These are phyloP conservation scores for Coniochaeta sp. DNA, from an alignment of 2,329 filamentous ascomycete species.

Conservation along the genomic window DNA sequence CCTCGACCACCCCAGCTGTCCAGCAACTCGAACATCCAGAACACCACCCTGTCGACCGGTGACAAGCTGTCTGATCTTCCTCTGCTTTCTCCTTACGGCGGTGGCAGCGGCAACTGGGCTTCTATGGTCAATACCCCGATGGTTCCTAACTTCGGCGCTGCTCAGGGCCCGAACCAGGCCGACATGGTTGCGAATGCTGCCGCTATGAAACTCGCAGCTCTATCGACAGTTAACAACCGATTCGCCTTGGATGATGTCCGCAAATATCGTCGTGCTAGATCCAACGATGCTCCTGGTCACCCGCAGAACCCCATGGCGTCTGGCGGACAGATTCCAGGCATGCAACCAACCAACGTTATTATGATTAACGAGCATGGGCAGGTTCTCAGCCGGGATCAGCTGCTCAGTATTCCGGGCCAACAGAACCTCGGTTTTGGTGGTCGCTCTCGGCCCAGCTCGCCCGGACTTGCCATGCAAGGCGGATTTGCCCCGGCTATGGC, in stretches of 20 bases:
- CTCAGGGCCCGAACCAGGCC: slow-evolving; percentile 63
- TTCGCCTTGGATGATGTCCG: slow-evolving; percentile 95
- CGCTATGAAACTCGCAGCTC: slow-evolving; percentile 94
- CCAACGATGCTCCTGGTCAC: slow-evolving; percentile 67
- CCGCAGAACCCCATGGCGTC: slow-evolving; percentile 56
- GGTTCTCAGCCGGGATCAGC: slow-evolving; percentile 75
- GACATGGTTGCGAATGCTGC: slow-evolving; percentile 99
- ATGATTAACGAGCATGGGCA: slow-evolving; percentile 96
- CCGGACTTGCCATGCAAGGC: slow-evolving; percentile 73
- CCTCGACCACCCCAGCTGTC: slow-evolving; percentile 63
- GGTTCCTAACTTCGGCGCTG: slow-evolving; percentile 71
- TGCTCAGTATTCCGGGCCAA: slow-evolving; percentile 66
- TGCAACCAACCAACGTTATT: slow-evolving; percentile 68
- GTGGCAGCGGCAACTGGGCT: slow-evolving; percentile 88
- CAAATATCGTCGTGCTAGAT: slow-evolving; percentile 87
- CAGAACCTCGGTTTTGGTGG: slow-evolving; percentile 46
- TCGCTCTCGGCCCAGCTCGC: slow-evolving; percentile 82
- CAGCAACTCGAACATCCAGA: slow-evolving; percentile 68
- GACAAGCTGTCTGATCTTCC: slow-evolving; percentile 70
- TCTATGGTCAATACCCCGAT: slow-evolving; percentile 98
- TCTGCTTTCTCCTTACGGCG: slow-evolving; percentile 74
- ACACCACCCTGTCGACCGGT: slow-evolving; percentile 67
- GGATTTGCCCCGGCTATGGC: slow-evolving; percentile 56
- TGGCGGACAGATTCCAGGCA: slow-evolving; percentile 17
- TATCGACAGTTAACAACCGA: slow-evolving; percentile 97